phyloP scores from a whole-genome alignment of 441 rosid genomes.

The Bocquillonia castaneifolia region DNA sequence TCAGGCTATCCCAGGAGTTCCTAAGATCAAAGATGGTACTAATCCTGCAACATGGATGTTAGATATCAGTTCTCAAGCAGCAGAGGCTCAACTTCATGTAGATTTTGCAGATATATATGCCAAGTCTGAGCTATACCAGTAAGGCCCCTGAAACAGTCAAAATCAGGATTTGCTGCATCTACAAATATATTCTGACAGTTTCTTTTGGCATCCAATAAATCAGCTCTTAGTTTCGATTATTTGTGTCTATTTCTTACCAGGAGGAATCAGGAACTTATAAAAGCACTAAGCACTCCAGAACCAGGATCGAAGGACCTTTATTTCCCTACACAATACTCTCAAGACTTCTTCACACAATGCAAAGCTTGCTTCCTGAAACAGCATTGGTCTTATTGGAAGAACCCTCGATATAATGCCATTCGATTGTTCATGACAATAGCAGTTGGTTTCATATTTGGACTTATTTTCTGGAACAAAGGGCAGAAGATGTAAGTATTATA shows the following conservation, averaged over 20 bases:
- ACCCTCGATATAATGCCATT: constrained; percentile 42
- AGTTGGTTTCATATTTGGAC: constrained; percentile 48
- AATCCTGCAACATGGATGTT: constrained; percentile 76
- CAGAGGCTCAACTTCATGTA: constrained; percentile 43
- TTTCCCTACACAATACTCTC: constrained; percentile 52
- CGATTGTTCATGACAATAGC: constrained; percentile 43
- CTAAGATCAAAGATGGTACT: constrained; percentile 42
- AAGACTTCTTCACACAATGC: constrained; percentile 47
- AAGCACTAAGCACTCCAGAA: constrained; percentile 44
- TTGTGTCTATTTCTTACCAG: constrained; percentile 26
- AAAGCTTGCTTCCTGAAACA: constrained; percentile 67
- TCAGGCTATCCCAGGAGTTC: constrained; percentile 56
- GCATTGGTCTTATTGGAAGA: constrained; percentile 60
- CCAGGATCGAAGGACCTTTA: constrained; percentile 46
- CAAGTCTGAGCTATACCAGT: constrained; percentile 46
- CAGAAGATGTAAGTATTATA: constrained; percentile 36
- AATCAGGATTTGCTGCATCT: no score
- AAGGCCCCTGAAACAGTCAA: no score
- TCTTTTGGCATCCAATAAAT: not conserved
- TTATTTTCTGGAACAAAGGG: constrained; percentile 54
- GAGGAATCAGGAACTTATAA: constrained; percentile 47
- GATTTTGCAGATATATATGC: constrained; percentile 56
- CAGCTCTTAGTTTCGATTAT: not conserved
- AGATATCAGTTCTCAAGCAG: constrained; percentile 42
- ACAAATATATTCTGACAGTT: no score